These are phyloP conservation scores for Sugiyamaella neomexicana DNA, from an alignment of 1,139 yeast species.

Conservation along the genomic window DNA sequence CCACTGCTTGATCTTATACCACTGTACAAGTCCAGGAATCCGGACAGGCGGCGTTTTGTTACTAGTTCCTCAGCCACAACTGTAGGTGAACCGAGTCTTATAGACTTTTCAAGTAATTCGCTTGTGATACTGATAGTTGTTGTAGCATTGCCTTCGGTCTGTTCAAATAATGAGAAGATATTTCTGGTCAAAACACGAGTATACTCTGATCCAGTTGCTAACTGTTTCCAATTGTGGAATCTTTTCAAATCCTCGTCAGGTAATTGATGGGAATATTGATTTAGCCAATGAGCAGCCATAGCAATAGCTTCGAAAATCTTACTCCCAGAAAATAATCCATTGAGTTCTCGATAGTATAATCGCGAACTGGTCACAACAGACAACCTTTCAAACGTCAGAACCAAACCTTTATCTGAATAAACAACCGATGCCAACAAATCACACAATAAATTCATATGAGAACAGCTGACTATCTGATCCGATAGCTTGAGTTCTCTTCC, in stretches of 20 bases:
- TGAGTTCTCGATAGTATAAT: constrained; percentile 15
- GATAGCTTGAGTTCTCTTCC: constrained; percentile 8
- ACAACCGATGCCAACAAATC: not conserved
- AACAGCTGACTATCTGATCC: constrained; percentile 10
- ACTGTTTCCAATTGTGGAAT: constrained; percentile 22
- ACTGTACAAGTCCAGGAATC: constrained; percentile 6
- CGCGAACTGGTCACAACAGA: constrained; percentile 8
- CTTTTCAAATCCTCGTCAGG: constrained; percentile 3
- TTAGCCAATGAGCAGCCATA: constrained; percentile 20
- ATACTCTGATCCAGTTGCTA: constrained; percentile 22
- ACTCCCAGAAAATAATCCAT: constrained; percentile 26
- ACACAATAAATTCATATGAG: constrained; percentile 10
- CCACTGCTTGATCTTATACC: constrained; percentile 20
- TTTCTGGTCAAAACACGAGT: constrained; percentile 18
- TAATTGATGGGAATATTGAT: constrained; percentile 15
- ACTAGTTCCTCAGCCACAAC: constrained; percentile 17
- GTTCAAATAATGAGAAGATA: constrained; percentile 16
- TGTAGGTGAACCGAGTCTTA: constrained; percentile 24
- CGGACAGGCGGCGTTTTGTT: not conserved
- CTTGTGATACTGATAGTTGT: not conserved
- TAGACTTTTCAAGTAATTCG: constrained; percentile 19
- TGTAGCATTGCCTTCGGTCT: not conserved
- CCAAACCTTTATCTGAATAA: not conserved
- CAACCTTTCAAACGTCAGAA: not conserved
- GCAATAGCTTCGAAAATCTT: constrained; percentile 23